Conservation (phyloP, 768 basidiomycete species). For the Collybiopsis luxurians region DNA sequence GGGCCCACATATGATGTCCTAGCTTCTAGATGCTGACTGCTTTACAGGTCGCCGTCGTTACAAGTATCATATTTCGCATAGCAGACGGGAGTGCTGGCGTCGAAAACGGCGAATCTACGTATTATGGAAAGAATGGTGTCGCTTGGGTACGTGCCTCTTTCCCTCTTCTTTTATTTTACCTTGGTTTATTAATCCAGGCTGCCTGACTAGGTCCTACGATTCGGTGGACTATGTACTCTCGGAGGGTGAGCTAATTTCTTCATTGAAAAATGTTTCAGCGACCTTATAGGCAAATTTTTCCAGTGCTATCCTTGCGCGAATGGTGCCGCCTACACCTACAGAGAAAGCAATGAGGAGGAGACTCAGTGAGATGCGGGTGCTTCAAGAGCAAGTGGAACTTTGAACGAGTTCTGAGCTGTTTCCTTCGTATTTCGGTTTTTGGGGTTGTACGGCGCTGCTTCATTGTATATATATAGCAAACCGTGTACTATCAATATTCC, state of each 20-base stretch:
- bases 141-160: slow-evolving; percentile 88
- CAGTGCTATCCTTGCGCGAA: slow-evolving; percentile 76
- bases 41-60: slow-evolving; percentile 77
- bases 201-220: neutral
- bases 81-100: slow-evolving; percentile 60
- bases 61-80: slow-evolving; percentile 80
- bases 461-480: no score
- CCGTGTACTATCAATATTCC: no score
- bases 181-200: neutral
- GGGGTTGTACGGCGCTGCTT: no score
- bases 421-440: neutral
- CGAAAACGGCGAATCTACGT: slow-evolving; percentile 49
- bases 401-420: neutral
- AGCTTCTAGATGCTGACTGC: neutral
- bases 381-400: slow-evolving; percentile 45
- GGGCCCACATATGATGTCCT: slow-evolving; percentile 25
- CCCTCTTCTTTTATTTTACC: slow-evolving; percentile 38
- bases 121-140: slow-evolving; percentile 84
- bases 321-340: slow-evolving; percentile 85
- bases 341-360: slow-evolving; percentile 88
- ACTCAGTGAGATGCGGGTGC: slow-evolving; percentile 74
- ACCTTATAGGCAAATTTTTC: slow-evolving; percentile 26
- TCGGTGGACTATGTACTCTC: slow-evolving; percentile 85
- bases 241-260: slow-evolving; percentile 25
- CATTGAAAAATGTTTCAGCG: neutral